Base-by-base conservation (phyloP, 2,329 filamentous ascomycete genomes). In the Penicillium sp. region DNA sequence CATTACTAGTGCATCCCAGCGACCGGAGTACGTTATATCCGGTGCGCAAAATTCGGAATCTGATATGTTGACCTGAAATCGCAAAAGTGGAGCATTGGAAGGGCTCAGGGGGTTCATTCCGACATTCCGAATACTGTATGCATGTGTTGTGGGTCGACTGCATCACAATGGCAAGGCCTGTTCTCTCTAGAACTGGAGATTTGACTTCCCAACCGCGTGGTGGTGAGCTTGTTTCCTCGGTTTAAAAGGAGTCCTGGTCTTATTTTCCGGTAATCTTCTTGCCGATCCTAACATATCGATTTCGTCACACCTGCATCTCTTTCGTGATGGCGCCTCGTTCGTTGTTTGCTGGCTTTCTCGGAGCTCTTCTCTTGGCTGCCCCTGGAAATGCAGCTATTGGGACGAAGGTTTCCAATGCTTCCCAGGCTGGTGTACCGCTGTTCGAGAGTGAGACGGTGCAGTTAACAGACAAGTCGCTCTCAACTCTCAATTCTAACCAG, bases 401-500 rank as follows among this genome's bases (percentile, higher is more conserved):
- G 2, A 46, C 50, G 26, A 54, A 55, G 14, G 55, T 63, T 23
- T 44, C 56, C 2, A 40, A 56, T 6, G 29, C 33, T 12, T 67
- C 63, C 0, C 29, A 50, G 8, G 61, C 67, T 27, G 61, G 60
- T 5, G 64, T 55, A 2, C 53, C 63, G 1, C 54, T 67, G 7
- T 68, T 68, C 44, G 46, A 57, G 2, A 64, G 58, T 31, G 68
- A 71, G 53, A 63, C 55, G 1, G 37, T 67, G 1, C 69, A 70
- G 46, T 57, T 70, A 50, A 67, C 67, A 1, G 60, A 67, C 7
- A 46, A 48, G 2, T 65, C 61, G 20, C 51, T 71, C 9, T 49
- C 54, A 2, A 14, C 20, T 29, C 27, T 47, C 11, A 35, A 35
- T 6, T 5, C 9, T 8, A 61, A 58, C 5, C 45, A 65, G 22